Conservation (phyloP, 352 stramenopile genomes). For the Thalassiosira livingstoniorum region DNA sequence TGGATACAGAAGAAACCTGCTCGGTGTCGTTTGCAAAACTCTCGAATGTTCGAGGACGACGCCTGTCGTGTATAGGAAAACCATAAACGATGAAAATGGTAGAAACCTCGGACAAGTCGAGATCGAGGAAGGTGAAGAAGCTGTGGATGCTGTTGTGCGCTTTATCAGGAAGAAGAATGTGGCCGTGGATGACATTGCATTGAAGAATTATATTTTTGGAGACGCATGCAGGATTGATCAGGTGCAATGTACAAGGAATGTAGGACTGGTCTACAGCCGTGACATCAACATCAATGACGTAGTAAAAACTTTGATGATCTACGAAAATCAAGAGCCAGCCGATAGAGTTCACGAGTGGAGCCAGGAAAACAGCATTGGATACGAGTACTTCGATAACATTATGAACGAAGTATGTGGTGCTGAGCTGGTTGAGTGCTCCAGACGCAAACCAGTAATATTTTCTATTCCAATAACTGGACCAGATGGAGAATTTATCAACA, state of each 20-base stretch:
- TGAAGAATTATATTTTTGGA: constrained; percentile 67
- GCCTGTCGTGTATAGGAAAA: constrained; percentile 59
- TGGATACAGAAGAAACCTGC: constrained; percentile 50
- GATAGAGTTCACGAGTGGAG: constrained; percentile 62
- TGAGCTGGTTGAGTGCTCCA: constrained; percentile 53
- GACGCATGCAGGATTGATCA: constrained; percentile 53
- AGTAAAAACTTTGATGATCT: constrained; percentile 56
- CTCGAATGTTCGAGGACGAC: constrained; percentile 45
- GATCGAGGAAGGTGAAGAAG: constrained; percentile 64
- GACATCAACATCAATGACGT: constrained; percentile 49
- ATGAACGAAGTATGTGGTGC: constrained; percentile 63
- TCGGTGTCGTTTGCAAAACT: constrained; percentile 53
- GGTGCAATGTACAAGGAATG: constrained; percentile 58
- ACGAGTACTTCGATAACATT: constrained; percentile 39
- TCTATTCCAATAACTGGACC: constrained; percentile 58
- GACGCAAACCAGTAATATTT: constrained; percentile 50
- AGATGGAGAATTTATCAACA: constrained; percentile 48
- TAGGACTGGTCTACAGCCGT: constrained; percentile 53
- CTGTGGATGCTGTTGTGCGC: constrained; percentile 62
- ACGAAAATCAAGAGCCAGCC: constrained; percentile 65
- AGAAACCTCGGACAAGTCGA: constrained; percentile 49
- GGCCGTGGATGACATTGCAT: constrained; percentile 52
- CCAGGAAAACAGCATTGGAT: constrained; percentile 39
- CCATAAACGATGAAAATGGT: constrained; percentile 56
- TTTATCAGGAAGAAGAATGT: constrained; percentile 59